These are phyloP conservation scores for Colletotrichum godetiae DNA, from an alignment of 2,329 filamentous ascomycete genomes.

Conservation along the genomic window DNA sequence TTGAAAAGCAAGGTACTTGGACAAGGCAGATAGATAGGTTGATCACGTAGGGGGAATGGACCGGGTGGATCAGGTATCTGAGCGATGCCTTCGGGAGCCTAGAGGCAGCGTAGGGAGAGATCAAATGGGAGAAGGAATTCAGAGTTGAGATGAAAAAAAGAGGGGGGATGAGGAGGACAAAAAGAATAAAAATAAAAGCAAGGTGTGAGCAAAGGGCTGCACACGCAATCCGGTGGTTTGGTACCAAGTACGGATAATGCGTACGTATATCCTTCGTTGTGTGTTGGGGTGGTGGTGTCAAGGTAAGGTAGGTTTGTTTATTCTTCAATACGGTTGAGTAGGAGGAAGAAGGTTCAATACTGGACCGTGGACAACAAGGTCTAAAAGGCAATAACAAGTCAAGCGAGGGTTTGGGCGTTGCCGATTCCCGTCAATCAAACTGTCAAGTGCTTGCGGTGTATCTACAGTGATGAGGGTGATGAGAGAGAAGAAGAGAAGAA, in stretches of 20 bases:
- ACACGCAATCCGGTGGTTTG: constrained; percentile 5
- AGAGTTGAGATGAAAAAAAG: constrained; percentile 20
- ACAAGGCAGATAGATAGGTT: neutral
- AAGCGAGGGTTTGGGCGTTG: neutral
- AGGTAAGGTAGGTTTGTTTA: neutral
- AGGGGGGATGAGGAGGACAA: neutral
- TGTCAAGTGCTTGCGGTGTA: neutral
- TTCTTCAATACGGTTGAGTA: neutral
- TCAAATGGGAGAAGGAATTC: neutral
- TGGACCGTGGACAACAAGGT: neutral
- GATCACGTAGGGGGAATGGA: neutral
- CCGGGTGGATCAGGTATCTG: constrained; percentile 10
- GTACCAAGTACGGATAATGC: neutral
- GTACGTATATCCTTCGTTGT: neutral
- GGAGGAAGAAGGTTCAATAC: neutral
- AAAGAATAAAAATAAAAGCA: neutral
- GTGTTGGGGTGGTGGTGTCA: neutral
- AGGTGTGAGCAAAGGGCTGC: constrained; percentile 7
- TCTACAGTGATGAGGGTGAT: neutral
- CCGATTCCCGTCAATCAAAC: neutral
- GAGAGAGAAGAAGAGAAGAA: neutral
- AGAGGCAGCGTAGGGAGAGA: constrained; percentile 4
- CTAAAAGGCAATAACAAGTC: neutral
- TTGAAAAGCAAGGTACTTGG: neutral
- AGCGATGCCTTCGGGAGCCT: neutral